A percentile compares a stretch with the other conserved stretches of the same genome.
phyloP scores from a whole-genome alignment of 805 yeast species.

The Lachancea meyersii region DNA sequence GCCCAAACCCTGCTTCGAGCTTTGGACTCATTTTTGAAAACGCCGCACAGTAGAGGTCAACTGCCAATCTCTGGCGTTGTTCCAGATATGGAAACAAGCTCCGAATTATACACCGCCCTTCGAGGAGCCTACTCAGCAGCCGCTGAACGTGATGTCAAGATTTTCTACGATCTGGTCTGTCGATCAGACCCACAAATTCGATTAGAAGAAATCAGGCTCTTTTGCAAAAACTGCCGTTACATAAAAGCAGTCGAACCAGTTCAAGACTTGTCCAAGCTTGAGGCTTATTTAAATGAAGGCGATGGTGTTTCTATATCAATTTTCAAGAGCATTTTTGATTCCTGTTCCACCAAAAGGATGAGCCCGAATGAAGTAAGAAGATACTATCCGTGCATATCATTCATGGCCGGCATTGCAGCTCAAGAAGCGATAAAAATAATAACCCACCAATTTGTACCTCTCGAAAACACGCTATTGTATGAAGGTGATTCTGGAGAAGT shows the following conservation, averaged over 20 bases:
- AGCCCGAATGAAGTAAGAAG: neutral
- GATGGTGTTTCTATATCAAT: neutral
- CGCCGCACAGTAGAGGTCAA: slow-evolving; percentile 30
- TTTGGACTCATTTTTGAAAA: slow-evolving; percentile 42
- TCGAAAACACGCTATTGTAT: slow-evolving; percentile 62
- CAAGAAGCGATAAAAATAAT: slow-evolving; percentile 76
- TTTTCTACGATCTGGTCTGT: slow-evolving; percentile 21
- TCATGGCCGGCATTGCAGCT: slow-evolving; percentile 79
- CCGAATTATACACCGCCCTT: slow-evolving; percentile 52
- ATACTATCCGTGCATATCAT: slow-evolving; percentile 28
- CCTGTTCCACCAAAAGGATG: neutral
- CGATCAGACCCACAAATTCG: slow-evolving; percentile 30
- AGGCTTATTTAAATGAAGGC: neutral
- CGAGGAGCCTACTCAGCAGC: slow-evolving; percentile 53
- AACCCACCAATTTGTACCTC: slow-evolving; percentile 75
- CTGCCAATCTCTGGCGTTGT: slow-evolving; percentile 70
- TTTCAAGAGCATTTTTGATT: neutral
- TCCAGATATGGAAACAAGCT: slow-evolving; percentile 86
- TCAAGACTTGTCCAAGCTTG: neutral
- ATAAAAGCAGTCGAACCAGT: slow-evolving; percentile 24
- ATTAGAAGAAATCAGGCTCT: slow-evolving; percentile 37
- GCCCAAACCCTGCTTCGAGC: slow-evolving; percentile 41
- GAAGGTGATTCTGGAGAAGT: slow-evolving; percentile 59
- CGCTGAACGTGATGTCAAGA: slow-evolving; percentile 43
- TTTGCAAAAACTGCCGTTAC: slow-evolving; percentile 57